Conservation (phyloP, 1,284 basidiomycete genomes). For the Rhodotorula glutinis region DNA sequence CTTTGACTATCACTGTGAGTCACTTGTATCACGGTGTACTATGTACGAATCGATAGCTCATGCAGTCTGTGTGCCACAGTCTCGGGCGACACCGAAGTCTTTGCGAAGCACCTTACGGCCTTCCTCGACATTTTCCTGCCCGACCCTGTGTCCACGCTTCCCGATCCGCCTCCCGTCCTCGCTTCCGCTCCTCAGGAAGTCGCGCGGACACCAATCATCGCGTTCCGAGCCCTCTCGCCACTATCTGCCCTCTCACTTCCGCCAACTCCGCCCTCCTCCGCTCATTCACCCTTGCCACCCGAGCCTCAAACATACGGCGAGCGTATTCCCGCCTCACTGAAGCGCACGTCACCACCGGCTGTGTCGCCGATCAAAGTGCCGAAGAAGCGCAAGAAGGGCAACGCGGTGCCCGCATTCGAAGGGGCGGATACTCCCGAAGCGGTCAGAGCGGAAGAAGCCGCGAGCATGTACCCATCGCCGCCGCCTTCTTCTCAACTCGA, state of each 20-base stretch:
- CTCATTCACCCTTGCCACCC: background rate
- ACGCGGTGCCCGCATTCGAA: too few relatives aligned
- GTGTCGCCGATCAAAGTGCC: too few relatives aligned
- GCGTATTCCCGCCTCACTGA: background rate
- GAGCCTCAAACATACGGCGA: background rate
- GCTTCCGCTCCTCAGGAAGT: too few relatives aligned
- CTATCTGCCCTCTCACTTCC: background rate
- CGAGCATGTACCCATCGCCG: background rate
- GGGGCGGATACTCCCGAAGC: background rate
- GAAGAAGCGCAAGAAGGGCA: background rate
- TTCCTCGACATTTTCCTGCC: background rate
- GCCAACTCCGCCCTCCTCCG: background rate
- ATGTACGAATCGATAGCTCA: too few relatives aligned
- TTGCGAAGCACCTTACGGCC: background rate
- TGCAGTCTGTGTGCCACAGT: slow-evolving; percentile 3
- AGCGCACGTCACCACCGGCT: background rate
- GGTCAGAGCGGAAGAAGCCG: background rate
- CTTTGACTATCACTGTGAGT: slow-evolving; percentile 67
- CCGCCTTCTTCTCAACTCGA: background rate
- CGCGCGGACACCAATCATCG: too few relatives aligned
- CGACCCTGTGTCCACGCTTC: background rate
- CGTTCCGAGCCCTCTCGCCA: background rate
- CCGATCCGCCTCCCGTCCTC: too few relatives aligned
- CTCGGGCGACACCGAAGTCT: slow-evolving; percentile 6
- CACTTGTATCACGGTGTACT: too few relatives aligned